Evolutionary conservation across 2,329 filamentous ascomycete genomes (phyloP), one percentile per base, ranked within the genome.

Genomic region (Fusarium phyllophilum): DNA sequence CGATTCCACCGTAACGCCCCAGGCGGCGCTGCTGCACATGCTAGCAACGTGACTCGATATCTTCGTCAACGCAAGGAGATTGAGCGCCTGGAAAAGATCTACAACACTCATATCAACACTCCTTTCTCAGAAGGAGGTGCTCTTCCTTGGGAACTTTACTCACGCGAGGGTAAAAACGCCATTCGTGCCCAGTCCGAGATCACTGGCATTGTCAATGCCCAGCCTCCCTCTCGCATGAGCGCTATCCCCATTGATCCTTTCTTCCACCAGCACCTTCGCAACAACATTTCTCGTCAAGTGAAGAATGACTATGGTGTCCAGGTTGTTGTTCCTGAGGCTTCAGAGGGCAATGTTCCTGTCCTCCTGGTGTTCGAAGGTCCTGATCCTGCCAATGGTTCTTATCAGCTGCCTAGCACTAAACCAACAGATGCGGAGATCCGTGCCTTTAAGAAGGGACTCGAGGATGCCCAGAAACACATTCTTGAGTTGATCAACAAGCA

Each of bases 101-200:
- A 97, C 82, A 89, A 93, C 78, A 92, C 95, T n/a, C 93, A 94
- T 81, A 97, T 98, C 81, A 93, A 96, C 77, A 91, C 95, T 4
- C 94, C 94, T 2, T 89, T 88, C 72, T 88, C 89, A 7, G 86
- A 89, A 56, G 90, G 94, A 49, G 91, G 91, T 41, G 90, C 90
- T 17, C 89, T 93, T 49, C 91, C 92, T 0, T 97, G 95, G 94
- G 92, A 97, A 81, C 89, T 98, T 62, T 97, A 95, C 83, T 94
- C 94, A 12, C 89, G 93, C 42, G 93, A 97, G 78, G 91, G 92
- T 74, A 97, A 96, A 86, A 97, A 95, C 79, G 89, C 89, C 34
- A 90, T 94, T 79, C 91, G 91, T 77, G 93, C 93, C 13, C 92
- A 93, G 78, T 89, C 89, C 12, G 93, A 95, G 77, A 91, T 96